phyloP scores from a whole-genome alignment of 306 rosid species.

The Vachellia pachyceras region DNA sequence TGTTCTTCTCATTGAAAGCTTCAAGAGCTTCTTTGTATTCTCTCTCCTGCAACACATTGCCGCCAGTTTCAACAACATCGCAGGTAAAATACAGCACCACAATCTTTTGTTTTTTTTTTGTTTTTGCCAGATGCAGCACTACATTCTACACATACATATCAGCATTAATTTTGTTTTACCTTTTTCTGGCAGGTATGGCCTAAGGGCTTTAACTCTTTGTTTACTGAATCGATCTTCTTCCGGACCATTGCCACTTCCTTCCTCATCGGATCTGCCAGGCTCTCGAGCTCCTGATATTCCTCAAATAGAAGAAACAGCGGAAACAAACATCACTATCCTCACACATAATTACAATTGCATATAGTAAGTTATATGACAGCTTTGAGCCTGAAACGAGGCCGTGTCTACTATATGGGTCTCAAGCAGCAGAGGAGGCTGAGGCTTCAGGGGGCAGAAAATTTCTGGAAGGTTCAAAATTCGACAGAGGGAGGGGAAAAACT shows the following conservation, averaged over 20 bases:
- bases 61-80: slow-evolving; percentile 24
- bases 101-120: too few species aligned
- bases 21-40: slow-evolving; percentile 99
- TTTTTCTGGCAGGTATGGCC: slow-evolving; percentile 96
- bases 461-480: slow-evolving; percentile 35
- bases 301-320: slow-evolving; percentile 32
- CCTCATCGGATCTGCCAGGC: slow-evolving; percentile 94
- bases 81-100: not conserved
- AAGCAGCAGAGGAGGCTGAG: not conserved
- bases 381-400: not conserved
- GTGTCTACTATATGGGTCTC: not conserved
- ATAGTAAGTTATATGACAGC: not conserved
- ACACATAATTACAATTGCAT: slow-evolving; percentile 16
- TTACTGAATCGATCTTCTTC: slow-evolving; percentile 83
- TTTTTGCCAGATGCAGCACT: too few species aligned
- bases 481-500: not conserved
- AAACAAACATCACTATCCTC: slow-evolving; percentile 14
- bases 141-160: not conserved
- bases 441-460: not conserved
- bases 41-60: slow-evolving; percentile 64
- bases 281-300: slow-evolving; percentile 85
- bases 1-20: slow-evolving; percentile 95
- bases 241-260: slow-evolving; percentile 85
- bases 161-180: slow-evolving; percentile 55
- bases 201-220: slow-evolving; percentile 96